Evolutionary conservation across 1,284 basidiomycete genomes (phyloP).

Genomic region (Chalciporus sp.): DNA sequence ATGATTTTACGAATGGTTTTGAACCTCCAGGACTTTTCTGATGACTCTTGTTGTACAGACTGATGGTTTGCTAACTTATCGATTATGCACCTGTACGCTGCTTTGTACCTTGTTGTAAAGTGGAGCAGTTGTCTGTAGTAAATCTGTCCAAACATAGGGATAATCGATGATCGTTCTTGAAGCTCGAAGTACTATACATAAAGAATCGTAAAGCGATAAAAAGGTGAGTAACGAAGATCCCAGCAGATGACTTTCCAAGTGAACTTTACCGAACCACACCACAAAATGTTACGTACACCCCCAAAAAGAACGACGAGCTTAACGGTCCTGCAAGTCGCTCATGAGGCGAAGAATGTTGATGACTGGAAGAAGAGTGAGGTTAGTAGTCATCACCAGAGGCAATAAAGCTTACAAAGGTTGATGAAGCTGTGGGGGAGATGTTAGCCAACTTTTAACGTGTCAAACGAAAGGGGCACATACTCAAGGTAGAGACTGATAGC

Average conservation of each 20-base stretch:
- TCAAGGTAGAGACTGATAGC: conserved; percentile 88
- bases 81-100: not conserved
- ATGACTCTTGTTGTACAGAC: no score
- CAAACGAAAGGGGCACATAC: conserved; percentile 47
- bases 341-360: conserved; percentile 76
- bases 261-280: not conserved
- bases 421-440: conserved; percentile 52
- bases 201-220: conserved; percentile 16
- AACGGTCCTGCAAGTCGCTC: conserved; percentile 53
- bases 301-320: conserved; percentile 2
- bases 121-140: no score
- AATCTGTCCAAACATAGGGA: not conserved
- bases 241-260: not conserved
- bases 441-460: conserved; percentile 1
- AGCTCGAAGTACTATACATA: conserved; percentile 26
- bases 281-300: not conserved
- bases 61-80: no score
- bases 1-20: no score
- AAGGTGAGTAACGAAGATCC: conserved; percentile 1
- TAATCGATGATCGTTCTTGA: conserved; percentile 1
- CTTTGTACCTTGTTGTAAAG: not conserved
- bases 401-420: conserved; percentile 69
- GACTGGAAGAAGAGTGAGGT: conserved; percentile 44
- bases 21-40: no score
- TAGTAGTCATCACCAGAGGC: not conserved